These are phyloP conservation scores for Puya raimondii DNA, from an alignment of 176 grass and related monocot species.

Conservation along the genomic window DNA sequence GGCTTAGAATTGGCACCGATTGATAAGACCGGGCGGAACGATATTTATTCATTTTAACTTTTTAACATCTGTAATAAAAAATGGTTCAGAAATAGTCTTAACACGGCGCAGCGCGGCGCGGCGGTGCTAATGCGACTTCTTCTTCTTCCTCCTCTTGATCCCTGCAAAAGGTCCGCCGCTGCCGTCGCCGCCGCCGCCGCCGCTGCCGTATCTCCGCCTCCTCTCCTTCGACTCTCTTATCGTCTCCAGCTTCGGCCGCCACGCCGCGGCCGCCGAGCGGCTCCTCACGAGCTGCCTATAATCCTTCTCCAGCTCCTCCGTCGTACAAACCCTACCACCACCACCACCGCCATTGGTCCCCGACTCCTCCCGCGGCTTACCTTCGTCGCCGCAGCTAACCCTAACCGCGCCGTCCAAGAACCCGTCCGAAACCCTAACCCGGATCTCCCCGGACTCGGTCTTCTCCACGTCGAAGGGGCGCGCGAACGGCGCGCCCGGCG, in stretches of 20 bases:
- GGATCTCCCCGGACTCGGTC: constrained; percentile 7
- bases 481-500: neutral
- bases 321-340: constrained; percentile 14
- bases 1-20: no score
- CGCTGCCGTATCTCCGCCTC: neutral
- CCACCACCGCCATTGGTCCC: neutral
- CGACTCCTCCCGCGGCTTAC: neutral
- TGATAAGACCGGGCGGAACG: no score
- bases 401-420: constrained; percentile 11
- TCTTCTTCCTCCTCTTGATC: constrained; percentile 6
- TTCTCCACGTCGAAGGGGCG: constrained; percentile 18
- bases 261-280: neutral
- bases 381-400: neutral
- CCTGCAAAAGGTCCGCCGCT: neutral
- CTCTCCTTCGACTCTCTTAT: constrained; percentile 14
- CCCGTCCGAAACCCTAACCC: constrained; percentile 8
- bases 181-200: no score
- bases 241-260: constrained; percentile 25
- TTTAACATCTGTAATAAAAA: no score
- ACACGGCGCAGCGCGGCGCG: no score
- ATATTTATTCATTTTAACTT: no score
- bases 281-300: constrained; percentile 21
- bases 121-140: neutral
- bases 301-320: constrained; percentile 24
- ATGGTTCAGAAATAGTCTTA: no score